Percentiles rank a stretch among this genome's conserved stretches.
Conservation (phyloP, 805 yeast genomes). For the Yamadazyma sp. region DNA sequence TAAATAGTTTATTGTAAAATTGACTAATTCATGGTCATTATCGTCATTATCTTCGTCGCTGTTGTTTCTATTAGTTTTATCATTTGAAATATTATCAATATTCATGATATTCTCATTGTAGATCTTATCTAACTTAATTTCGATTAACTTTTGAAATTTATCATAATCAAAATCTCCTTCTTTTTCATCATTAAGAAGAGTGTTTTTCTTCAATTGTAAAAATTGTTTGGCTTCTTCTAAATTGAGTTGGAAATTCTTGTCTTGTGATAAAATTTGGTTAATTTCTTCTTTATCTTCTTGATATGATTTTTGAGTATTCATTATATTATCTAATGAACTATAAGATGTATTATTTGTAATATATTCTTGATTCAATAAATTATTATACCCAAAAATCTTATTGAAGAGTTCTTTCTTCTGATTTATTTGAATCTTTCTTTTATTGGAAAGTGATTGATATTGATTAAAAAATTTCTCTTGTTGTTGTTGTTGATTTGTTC, state of each 20-base stretch:
- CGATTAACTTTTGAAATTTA: constrained; percentile 22
- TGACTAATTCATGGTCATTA: constrained; percentile 21
- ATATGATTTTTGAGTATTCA: constrained; percentile 35
- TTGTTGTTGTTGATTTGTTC: constrained; percentile 27
- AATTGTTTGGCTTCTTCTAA: constrained; percentile 22
- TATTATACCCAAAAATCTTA: constrained; percentile 37
- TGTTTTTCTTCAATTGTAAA: constrained; percentile 11
- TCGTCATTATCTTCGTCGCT: constrained; percentile 9
- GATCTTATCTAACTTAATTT: constrained; percentile 18
- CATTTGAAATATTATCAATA: not conserved
- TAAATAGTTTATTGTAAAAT: constrained; percentile 24
- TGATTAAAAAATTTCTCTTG: constrained; percentile 35
- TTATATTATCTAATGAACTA: constrained; percentile 33
- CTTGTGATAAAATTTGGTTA: constrained; percentile 28
- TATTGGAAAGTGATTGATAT: constrained; percentile 28
- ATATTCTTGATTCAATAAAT: constrained; percentile 36
- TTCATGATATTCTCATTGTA: constrained; percentile 13
- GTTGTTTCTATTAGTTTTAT: constrained; percentile 1
- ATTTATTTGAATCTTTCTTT: constrained; percentile 37
- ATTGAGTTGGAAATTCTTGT: constrained; percentile 23
- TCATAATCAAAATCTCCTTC: constrained; percentile 23
- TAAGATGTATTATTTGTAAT: constrained; percentile 40
- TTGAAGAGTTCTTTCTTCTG: constrained; percentile 40
- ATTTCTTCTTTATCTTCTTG: constrained; percentile 44
- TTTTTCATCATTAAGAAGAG: constrained; percentile 10